Evolutionary conservation across 2,329 filamentous ascomycete species (phyloP).

Genomic region (Verticillium tricorpus): DNA sequence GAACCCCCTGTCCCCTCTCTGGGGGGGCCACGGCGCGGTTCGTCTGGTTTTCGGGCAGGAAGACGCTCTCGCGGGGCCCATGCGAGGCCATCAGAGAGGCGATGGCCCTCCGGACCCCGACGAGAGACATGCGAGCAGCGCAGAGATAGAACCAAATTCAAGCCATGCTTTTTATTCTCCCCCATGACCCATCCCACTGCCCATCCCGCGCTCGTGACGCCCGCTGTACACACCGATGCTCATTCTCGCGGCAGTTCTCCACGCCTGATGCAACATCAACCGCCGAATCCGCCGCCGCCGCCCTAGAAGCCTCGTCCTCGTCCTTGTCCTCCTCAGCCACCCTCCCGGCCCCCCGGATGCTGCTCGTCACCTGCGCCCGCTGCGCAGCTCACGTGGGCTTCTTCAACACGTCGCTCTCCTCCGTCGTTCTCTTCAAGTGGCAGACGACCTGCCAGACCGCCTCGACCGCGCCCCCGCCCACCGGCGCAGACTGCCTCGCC

Average conservation of each 20-base stretch:
- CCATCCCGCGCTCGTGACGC: background rate
- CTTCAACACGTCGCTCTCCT: constrained; percentile 37
- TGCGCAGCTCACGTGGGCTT: constrained; percentile 45
- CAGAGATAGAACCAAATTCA: constrained; percentile 4
- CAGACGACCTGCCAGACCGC: constrained; percentile 36
- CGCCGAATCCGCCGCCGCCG: constrained; percentile 17
- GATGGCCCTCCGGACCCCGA: constrained; percentile 42
- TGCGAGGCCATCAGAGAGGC: constrained; percentile 38
- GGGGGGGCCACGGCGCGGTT: constrained; percentile 20
- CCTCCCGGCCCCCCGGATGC: constrained; percentile 17
- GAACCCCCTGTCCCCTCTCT: constrained; percentile 6
- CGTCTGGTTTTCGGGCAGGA: constrained; percentile 32
- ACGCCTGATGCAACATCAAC: background rate
- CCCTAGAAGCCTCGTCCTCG: constrained; percentile 15
- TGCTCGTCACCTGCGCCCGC: constrained; percentile 38
- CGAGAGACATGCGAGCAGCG: constrained; percentile 37
- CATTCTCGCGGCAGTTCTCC: background rate
- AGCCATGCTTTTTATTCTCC: background rate
- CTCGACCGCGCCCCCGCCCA: constrained; percentile 24
- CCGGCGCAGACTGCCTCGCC: constrained; percentile 45
- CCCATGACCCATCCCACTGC: too few relatives aligned
- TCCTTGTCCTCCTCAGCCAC: background rate
- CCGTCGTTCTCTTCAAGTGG: constrained; percentile 55
- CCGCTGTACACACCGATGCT: background rate
- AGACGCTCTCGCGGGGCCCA: constrained; percentile 37